Base-by-base conservation (phyloP, 148 eudicot genomes). In the Vaccinium macrocarpon region DNA sequence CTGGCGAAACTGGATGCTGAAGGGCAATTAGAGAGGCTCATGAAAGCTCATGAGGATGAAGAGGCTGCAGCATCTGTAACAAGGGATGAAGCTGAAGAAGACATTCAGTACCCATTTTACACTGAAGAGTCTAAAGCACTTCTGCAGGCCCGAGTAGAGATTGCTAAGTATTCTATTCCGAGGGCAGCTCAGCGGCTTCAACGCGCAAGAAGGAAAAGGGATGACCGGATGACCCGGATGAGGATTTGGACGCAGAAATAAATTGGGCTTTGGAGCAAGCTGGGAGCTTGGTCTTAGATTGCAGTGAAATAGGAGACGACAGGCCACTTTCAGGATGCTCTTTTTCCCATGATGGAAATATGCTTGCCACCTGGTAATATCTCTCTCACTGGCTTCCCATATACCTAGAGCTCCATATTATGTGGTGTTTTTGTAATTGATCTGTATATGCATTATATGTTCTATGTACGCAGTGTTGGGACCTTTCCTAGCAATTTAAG, bases 151-250 rank as follows among this genome's bases (percentile, higher is more conserved):
- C 93, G 99, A 8, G 78, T 84, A 23, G 91, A 87, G 59, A 94
- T 96, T 55, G 93, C 93, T 14, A 91, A 89, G 89, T 92, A 88
- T 86, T 94, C 99, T 42, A 59, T 96, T 53, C 87, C 71, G 18
- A 92, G 88, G 86, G 92, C 98, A 1, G 91, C 95, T 72, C 81
- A 83, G 84, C 94, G 97, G 59, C 87, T 96, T 66, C 88, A 90
- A 80, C 91, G 90, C 62, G 98, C 98, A 21, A 93, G 86, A 91
- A 93, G 97, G 80, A 96, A 85, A 87, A 91, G 95, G 84, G 95
- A 94, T 75, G 97, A 96, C 76, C 98, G 84, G 95, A 94, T 75
- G 97, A 96, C 76, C 98, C 99, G 0, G 99, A 94, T 90, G 99
- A 96, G 87, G 98, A 96, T 90, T 82, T 92, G 86, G 99, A 96